A percentile compares a stretch with the other conserved stretches of the same genome.
These are phyloP conservation scores for Eucalyptus melliodora DNA, from an alignment of 345 rosid species.

Conservation along the genomic window DNA sequence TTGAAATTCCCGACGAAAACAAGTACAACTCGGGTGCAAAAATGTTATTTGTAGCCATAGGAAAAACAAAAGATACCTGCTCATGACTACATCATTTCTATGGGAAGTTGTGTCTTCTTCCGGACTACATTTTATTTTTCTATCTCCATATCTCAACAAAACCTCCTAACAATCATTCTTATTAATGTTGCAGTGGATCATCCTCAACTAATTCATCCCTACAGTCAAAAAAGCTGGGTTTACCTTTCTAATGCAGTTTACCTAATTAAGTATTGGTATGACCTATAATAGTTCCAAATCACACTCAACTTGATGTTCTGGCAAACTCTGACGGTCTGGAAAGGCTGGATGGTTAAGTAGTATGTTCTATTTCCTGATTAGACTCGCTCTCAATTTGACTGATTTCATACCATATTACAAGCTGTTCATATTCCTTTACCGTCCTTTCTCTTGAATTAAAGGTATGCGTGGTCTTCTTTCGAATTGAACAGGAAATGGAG, in stretches of 20 bases:
- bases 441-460: conserved; percentile 39
- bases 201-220: neutral
- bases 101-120: neutral
- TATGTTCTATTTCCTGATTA: neutral
- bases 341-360: neutral
- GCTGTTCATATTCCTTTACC: conserved; percentile 60
- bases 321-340: neutral
- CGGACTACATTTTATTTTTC: neutral
- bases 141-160: neutral
- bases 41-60: neutral
- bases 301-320: conserved; percentile 7
- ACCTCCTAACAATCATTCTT: neutral
- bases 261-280: neutral
- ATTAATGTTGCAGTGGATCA: neutral
- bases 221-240: neutral
- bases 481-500: neutral
- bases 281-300: conserved; percentile 65
- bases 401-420: conserved; percentile 66
- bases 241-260: neutral
- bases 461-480: conserved; percentile 55
- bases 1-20: too few relatives aligned
- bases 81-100: neutral
- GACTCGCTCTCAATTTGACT: conserved; percentile 13
- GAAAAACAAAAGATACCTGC: neutral
- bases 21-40: neutral